Conservation (phyloP, 306 rosid species). For the Cicer cuneatum region DNA sequence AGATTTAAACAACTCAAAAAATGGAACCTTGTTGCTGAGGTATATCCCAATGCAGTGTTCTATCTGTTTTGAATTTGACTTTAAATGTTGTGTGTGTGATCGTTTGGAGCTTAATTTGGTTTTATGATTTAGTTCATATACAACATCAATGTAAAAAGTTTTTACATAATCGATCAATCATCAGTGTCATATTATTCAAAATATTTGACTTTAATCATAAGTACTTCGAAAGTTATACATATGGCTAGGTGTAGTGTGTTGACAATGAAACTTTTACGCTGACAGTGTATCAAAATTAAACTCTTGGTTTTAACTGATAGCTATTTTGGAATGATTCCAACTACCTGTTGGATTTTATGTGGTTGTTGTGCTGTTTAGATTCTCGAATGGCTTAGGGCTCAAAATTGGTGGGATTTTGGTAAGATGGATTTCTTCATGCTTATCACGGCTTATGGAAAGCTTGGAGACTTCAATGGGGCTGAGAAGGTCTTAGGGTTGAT, state of each 20-base stretch:
- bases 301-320: too few relatives aligned
- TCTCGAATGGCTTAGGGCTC: conserved; percentile 88
- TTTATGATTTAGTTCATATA: too few relatives aligned
- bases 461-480: conserved; percentile 77
- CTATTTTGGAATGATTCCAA: conserved; percentile 1
- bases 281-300: too few relatives aligned
- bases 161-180: too few relatives aligned
- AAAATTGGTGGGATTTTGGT: conserved; percentile 89
- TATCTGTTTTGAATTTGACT: conserved; percentile 8
- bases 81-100: neutral
- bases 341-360: neutral
- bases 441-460: conserved; percentile 92
- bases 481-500: conserved; percentile 73
- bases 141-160: too few relatives aligned
- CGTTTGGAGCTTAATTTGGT: neutral
- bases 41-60: conserved; percentile 38
- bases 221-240: too few relatives aligned
- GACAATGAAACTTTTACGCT: too few relatives aligned
- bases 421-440: conserved; percentile 93
- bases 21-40: conserved; percentile 94
- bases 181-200: too few relatives aligned
- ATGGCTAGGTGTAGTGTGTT: too few relatives aligned
- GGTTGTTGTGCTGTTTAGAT: conserved; percentile 57
- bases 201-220: too few relatives aligned
- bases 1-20: conserved; percentile 83